Percentiles rank a stretch among this genome's conserved stretches.
phyloP scores from a whole-genome alignment of 345 rosid genomes.

The Lepidium didymum region DNA sequence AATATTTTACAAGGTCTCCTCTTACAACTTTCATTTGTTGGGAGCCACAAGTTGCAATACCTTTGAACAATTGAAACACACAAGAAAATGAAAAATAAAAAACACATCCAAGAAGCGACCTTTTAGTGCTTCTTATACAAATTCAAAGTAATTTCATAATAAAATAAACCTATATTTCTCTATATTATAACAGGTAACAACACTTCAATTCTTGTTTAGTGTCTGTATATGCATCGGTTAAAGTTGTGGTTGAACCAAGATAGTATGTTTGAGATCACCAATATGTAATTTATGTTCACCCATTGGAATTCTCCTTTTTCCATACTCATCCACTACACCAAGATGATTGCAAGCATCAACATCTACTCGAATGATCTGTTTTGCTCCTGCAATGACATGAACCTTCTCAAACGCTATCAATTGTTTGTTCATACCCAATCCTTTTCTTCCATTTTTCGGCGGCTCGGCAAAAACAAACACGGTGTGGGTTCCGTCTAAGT shows the following conservation, averaged over 20 bases:
- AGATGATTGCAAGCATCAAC: conserved; percentile 74
- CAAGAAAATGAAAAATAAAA: not conserved
- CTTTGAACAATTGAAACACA: not conserved
- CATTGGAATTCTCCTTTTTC: conserved; percentile 81
- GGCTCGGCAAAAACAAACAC: conserved; percentile 60
- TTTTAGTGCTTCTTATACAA: conserved; percentile 20
- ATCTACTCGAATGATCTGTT: conserved; percentile 35
- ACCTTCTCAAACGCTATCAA: conserved; percentile 65
- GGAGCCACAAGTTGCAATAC: conserved; percentile 19
- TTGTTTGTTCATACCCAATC: conserved; percentile 42
- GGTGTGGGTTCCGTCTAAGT: conserved; percentile 66
- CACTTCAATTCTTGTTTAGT: not conserved
- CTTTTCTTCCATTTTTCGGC: conserved; percentile 39
- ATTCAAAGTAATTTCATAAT: conserved; percentile 8
- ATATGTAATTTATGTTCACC: conserved; percentile 66
- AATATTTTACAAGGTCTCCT: conserved; percentile 22
- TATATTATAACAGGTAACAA: too few relatives aligned
- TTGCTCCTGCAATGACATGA: conserved; percentile 51
- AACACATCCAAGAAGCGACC: conserved; percentile 15
- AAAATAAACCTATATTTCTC: conserved; percentile 6
- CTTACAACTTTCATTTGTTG: not conserved
- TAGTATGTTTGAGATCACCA: conserved; percentile 78
- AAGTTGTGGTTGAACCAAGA: conserved; percentile 50
- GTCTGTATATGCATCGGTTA: conserved; percentile 25
- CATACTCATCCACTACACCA: conserved; percentile 64